These are phyloP conservation scores for Cyclaneusma minus DNA, from an alignment of 2,329 filamentous ascomycete genomes.

Conservation along the genomic window DNA sequence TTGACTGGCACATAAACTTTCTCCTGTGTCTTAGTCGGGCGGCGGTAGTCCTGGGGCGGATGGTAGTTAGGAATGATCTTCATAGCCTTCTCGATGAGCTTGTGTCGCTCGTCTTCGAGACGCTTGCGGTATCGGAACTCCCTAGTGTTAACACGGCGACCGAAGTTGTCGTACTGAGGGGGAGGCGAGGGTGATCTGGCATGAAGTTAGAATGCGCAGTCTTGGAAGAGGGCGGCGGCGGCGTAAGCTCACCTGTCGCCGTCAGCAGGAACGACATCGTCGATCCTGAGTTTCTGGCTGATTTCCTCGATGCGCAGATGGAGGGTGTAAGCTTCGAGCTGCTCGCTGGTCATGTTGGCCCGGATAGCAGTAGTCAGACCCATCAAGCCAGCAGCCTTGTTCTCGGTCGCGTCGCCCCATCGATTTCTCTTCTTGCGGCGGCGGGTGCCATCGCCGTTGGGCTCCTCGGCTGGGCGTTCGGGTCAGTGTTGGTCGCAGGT, in stretches of 20 bases:
- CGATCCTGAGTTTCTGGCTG: conserved; percentile 96
- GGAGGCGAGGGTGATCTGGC: conserved; percentile 82
- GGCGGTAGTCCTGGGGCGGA: conserved; percentile 93
- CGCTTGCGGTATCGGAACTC: conserved; percentile 97
- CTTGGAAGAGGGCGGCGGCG: conserved; percentile 1
- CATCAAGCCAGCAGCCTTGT: conserved; percentile 97
- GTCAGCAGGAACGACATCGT: conserved; percentile 95
- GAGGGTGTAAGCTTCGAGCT: conserved; percentile 91
- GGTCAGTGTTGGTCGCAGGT: too few relatives aligned
- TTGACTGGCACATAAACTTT: conserved; percentile 99
- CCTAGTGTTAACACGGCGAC: conserved; percentile 96
- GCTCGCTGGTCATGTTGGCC: conserved; percentile 95
- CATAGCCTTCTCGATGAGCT: conserved; percentile 97
- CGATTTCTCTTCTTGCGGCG: conserved; percentile 97
- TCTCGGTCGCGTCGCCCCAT: conserved; percentile 94
- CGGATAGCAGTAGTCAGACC: conserved; percentile 91
- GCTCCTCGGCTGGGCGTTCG: conserved; percentile 14
- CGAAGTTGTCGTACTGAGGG: conserved; percentile 98
- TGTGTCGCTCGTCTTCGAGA: conserved; percentile 96
- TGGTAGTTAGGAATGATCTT: conserved; percentile 99
- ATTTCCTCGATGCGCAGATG: conserved; percentile 98
- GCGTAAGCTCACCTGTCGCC: conserved; percentile 63
- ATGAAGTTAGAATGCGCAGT: conserved; percentile 1
- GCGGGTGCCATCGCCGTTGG: conserved; percentile 53
- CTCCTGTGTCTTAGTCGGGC: conserved; percentile 98